Percentiles rank a stretch among this genome's conserved stretches.
Evolutionary conservation across 139 green algal species (phyloP).

Genomic region (Trebouxia sp.): DNA sequence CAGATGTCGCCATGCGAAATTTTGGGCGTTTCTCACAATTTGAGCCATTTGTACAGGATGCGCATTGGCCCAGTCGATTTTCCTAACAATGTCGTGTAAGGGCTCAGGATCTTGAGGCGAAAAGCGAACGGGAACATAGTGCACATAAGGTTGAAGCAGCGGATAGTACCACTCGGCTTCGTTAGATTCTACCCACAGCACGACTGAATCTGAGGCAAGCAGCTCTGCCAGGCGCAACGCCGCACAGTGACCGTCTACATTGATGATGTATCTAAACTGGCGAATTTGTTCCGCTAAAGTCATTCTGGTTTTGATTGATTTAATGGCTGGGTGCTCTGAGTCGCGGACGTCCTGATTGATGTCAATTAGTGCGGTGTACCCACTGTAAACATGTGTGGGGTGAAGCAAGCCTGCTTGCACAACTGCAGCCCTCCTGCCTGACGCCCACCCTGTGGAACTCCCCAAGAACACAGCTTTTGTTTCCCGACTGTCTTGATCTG

Average conservation of each 20-base stretch:
- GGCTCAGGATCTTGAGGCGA: not conserved
- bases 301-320: not conserved
- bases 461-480: constrained; percentile 28
- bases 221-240: constrained; percentile 14
- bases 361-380: not conserved
- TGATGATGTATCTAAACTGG: constrained; percentile 24
- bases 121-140: constrained; percentile 19
- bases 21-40: constrained; percentile 7
- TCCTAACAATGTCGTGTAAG: not conserved
- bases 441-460: constrained; percentile 11
- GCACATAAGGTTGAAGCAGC: constrained; percentile 9
- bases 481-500: not conserved
- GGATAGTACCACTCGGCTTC: constrained; percentile 31
- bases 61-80: constrained; percentile 7
- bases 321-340: not conserved
- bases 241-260: constrained; percentile 29
- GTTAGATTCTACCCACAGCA: constrained; percentile 15
- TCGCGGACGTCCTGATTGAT: not conserved
- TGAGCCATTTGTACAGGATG: not conserved
- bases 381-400: not conserved
- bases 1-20: constrained; percentile 1
- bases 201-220: constrained; percentile 18
- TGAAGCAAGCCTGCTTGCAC: not conserved
- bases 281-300: not conserved
- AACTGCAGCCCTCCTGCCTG: constrained; percentile 1